phyloP scores from a whole-genome alignment of 176 grass and related monocot species.

The Musa itinerans region DNA sequence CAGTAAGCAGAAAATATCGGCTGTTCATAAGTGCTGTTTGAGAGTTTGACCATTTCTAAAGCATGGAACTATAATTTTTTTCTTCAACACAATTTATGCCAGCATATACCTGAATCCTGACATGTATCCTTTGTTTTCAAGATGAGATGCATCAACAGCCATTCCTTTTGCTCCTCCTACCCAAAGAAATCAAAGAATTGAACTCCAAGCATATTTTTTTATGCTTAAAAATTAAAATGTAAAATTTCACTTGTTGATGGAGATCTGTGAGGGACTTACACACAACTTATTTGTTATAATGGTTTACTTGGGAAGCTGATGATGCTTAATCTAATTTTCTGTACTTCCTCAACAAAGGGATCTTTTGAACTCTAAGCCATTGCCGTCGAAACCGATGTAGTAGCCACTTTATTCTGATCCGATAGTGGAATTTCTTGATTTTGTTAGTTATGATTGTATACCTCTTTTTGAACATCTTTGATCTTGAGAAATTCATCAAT shows the following conservation, averaged over 20 bases:
- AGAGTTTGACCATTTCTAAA: not conserved
- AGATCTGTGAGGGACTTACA: not conserved
- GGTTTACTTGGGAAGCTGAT: not conserved
- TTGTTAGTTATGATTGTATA: constrained; percentile 37
- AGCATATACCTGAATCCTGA: not conserved
- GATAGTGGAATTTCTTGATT: constrained; percentile 44
- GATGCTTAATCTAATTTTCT: constrained; percentile 29
- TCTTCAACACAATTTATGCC: too few relatives aligned
- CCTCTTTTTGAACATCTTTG: constrained; percentile 35
- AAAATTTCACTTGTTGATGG: not conserved
- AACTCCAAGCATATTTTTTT: not conserved
- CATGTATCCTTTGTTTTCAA: not conserved
- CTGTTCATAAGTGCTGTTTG: not conserved
- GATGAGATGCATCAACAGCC: not conserved
- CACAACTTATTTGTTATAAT: not conserved
- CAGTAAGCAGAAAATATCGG: not conserved
- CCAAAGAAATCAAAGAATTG: not conserved
- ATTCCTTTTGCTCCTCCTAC: not conserved
- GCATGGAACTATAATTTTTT: too few relatives aligned
- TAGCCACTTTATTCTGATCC: constrained; percentile 49
- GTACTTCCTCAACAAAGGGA: constrained; percentile 25
- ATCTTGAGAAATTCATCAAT: constrained; percentile 33
- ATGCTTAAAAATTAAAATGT: not conserved
- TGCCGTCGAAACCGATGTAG: constrained; percentile 29
- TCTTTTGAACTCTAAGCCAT: constrained; percentile 49